Conservation (phyloP, 371 early-diverging fungal genomes). For the Mucor saturninus region DNA sequence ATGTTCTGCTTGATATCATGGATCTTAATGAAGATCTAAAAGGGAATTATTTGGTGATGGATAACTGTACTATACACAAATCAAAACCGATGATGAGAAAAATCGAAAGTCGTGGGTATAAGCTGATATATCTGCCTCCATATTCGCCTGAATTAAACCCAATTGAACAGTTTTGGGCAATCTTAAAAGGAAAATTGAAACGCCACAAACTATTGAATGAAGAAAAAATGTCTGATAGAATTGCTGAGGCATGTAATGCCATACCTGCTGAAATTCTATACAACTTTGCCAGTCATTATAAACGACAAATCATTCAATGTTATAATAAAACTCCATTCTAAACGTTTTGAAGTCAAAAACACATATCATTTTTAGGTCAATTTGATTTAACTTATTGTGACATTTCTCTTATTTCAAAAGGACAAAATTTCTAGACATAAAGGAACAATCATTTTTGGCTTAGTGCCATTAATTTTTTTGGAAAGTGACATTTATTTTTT, state of each 20-base stretch:
- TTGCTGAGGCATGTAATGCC: conserved; percentile 14
- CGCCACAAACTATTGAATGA: conserved; percentile 22
- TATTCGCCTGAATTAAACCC: conserved; percentile 27
- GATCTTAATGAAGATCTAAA: conserved; percentile 23
- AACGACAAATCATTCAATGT: conserved; percentile 21
- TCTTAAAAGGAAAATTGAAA: conserved; percentile 24
- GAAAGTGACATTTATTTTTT: conserved; percentile 11
- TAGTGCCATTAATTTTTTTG: conserved; percentile 10
- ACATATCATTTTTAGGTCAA: conserved; percentile 19
- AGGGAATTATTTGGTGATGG: conserved; percentile 19
- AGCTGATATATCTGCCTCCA: conserved; percentile 24
- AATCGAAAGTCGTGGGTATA: conserved; percentile 20
- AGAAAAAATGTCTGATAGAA: conserved; percentile 21
- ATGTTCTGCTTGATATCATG: conserved; percentile 20
- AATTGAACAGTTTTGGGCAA: conserved; percentile 25
- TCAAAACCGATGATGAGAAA: conserved; percentile 18
- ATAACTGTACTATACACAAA: conserved; percentile 22
- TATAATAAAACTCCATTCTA: conserved; percentile 26
- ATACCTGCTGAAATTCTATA: conserved; percentile 18
- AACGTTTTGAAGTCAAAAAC: conserved; percentile 20
- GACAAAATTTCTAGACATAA: conserved; percentile 20
- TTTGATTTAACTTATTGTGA: conserved; percentile 19
- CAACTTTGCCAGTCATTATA: conserved; percentile 16
- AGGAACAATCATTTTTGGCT: conserved; percentile 25
- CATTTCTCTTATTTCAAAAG: conserved; percentile 17